A percentile compares a stretch with the other conserved stretches of the same genome.
phyloP scores from a whole-genome alignment of 257 asterid genomes.

The Solanum virginianum region DNA sequence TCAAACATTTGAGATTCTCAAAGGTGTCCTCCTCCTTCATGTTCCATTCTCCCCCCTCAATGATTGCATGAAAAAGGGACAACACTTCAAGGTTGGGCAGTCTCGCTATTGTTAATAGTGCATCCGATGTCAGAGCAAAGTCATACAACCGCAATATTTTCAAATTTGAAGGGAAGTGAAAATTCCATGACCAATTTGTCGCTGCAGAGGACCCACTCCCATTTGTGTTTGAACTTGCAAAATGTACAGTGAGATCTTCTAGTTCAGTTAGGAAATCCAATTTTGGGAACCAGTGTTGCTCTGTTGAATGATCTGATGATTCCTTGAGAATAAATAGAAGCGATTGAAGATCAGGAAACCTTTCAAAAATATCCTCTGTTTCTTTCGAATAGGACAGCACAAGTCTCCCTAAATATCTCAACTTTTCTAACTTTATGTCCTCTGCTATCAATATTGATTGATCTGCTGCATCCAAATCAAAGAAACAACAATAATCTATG shows the following conservation, averaged over 20 bases:
- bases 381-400: no score
- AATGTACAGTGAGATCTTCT: accelerated
- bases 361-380: no score
- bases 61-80: accelerated
- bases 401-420: accelerated
- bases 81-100: background rate
- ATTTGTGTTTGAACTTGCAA: background rate
- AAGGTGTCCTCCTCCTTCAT: background rate
- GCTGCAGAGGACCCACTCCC: background rate
- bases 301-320: background rate
- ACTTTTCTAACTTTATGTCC: no score
- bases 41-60: background rate
- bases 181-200: background rate
- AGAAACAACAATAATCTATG: no score
- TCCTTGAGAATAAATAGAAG: accelerated
- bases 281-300: background rate
- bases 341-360: background rate
- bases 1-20: background rate
- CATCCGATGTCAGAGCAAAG: background rate
- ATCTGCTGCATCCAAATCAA: no score
- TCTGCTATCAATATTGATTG: no score
- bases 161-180: background rate
- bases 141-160: accelerated
- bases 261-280: background rate
- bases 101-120: background rate